Evolutionary conservation across 768 basidiomycete species (phyloP).

Genomic region (Omphalotus guepiniiformis): DNA sequence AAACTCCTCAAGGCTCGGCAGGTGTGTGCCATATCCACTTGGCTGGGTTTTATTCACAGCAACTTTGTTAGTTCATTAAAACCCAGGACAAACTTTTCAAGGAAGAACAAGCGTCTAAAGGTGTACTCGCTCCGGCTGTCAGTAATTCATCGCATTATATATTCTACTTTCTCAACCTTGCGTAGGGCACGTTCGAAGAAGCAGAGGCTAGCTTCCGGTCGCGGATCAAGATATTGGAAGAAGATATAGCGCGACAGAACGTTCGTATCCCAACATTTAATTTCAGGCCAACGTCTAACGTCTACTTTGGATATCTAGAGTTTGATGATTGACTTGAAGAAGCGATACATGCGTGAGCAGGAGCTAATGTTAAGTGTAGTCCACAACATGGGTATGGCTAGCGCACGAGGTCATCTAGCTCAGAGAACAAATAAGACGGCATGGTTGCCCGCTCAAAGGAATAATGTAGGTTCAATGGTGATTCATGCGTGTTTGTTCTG

Average conservation of each 20-base stretch:
- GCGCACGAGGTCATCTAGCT: constrained; percentile 56
- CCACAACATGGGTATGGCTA: constrained; percentile 65
- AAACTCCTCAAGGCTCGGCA: constrained; percentile 79
- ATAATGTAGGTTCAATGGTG: constrained; percentile 6
- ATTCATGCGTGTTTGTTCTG: not conserved
- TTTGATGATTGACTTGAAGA: constrained; percentile 47
- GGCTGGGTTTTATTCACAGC: not conserved
- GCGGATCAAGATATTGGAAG: constrained; percentile 62
- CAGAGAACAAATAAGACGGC: constrained; percentile 5
- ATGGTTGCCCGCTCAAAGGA: constrained; percentile 8
- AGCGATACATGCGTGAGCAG: constrained; percentile 71
- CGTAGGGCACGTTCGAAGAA: constrained; percentile 62
- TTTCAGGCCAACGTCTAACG: not conserved
- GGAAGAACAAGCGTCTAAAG: constrained; percentile 66
- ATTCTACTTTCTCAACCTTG: constrained; percentile 1
- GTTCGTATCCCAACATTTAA: constrained; percentile 24
- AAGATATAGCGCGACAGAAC: constrained; percentile 57
- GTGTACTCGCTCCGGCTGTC: constrained; percentile 41
- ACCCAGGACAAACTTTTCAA: constrained; percentile 87
- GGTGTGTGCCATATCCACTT: constrained; percentile 11
- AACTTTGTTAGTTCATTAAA: constrained; percentile 82
- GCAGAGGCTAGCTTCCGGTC: constrained; percentile 61
- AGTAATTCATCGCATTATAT: constrained; percentile 12
- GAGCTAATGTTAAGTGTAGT: constrained; percentile 76
- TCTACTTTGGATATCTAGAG: not conserved